Percentiles rank a stretch among this genome's conserved stretches.
phyloP scores from a whole-genome alignment of 352 stramenopile species.

The Globisporangium acanthophoron region DNA sequence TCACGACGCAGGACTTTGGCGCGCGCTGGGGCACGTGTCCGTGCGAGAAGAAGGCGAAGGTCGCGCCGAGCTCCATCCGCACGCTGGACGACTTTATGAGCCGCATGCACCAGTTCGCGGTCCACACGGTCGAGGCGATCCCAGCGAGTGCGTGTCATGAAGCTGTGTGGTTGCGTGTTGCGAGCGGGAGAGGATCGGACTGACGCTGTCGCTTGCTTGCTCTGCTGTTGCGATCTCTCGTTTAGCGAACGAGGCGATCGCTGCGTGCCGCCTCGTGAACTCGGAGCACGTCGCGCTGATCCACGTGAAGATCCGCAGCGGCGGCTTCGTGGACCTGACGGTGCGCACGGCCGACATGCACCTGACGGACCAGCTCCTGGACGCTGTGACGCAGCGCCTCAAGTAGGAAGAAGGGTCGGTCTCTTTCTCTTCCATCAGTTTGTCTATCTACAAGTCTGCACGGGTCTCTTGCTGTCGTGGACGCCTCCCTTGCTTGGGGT shows the following conservation, averaged over 20 bases:
- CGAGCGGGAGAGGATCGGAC: background rate
- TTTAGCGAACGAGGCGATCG: conserved; percentile 86
- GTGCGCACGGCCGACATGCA: conserved; percentile 80
- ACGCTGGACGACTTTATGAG: conserved; percentile 80
- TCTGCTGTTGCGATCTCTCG: background rate
- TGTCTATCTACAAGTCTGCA: background rate
- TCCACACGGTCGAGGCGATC: conserved; percentile 84
- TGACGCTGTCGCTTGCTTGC: background rate
- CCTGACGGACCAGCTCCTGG: conserved; percentile 74
- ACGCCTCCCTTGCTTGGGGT: too few relatives aligned
- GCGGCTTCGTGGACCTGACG: conserved; percentile 79
- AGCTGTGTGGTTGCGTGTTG: conserved; percentile 3
- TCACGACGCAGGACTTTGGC: conserved; percentile 87
- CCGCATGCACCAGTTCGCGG: conserved; percentile 71
- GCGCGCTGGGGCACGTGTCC: conserved; percentile 74
- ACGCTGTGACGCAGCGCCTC: conserved; percentile 53
- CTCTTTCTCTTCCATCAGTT: background rate
- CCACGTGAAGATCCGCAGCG: conserved; percentile 82
- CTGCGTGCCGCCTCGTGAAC: conserved; percentile 66
- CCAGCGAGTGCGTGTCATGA: conserved; percentile 58
- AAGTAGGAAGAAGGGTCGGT: conserved; percentile 31
- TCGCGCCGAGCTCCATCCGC: conserved; percentile 73
- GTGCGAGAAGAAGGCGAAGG: conserved; percentile 81
- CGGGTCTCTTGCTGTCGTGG: too few relatives aligned
- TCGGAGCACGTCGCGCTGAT: conserved; percentile 82